These are phyloP conservation scores for Colletotrichum spaethianum DNA, from an alignment of 2,329 filamentous ascomycete species.

Conservation along the genomic window DNA sequence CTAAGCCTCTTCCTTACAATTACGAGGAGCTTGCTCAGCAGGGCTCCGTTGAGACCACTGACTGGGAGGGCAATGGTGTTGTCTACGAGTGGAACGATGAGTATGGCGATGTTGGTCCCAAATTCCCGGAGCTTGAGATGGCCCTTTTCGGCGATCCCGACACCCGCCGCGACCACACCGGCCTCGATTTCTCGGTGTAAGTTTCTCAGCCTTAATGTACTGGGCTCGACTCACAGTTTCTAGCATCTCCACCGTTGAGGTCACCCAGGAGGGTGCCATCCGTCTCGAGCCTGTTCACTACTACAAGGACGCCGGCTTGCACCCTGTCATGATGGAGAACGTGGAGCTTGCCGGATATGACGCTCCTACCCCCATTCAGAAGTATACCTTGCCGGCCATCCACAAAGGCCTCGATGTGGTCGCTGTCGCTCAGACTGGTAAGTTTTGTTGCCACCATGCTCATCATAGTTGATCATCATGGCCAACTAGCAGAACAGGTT, in stretches of 20 bases:
- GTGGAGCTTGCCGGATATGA: slow-evolving; percentile 80
- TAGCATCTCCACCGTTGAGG: slow-evolving; percentile 69
- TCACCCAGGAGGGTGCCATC: slow-evolving; percentile 69
- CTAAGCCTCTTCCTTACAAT: slow-evolving; percentile 60
- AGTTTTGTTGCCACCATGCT: slow-evolving; percentile 48
- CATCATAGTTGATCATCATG: slow-evolving; percentile 26
- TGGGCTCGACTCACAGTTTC: slow-evolving; percentile 44
- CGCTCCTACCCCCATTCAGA: slow-evolving; percentile 87
- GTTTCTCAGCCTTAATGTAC: slow-evolving; percentile 46
- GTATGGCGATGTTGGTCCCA: slow-evolving; percentile 86
- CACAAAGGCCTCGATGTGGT: slow-evolving; percentile 85
- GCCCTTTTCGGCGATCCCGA: slow-evolving; percentile 78
- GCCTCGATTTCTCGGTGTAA: slow-evolving; percentile 76
- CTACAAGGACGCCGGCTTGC: slow-evolving; percentile 85
- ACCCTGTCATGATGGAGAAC: slow-evolving; percentile 87
- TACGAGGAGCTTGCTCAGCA: slow-evolving; percentile 56
- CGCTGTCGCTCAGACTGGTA: slow-evolving; percentile 93
- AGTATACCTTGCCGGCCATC: slow-evolving; percentile 86
- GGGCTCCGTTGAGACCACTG: slow-evolving; percentile 31
- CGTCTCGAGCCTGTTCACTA: slow-evolving; percentile 65
- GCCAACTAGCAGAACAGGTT: slow-evolving; percentile 70
- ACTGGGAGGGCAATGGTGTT: slow-evolving; percentile 69
- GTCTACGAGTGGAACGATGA: slow-evolving; percentile 91
- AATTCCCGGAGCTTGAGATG: slow-evolving; percentile 77
- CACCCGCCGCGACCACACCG: slow-evolving; percentile 63